Evolutionary conservation across 2,329 filamentous ascomycete genomes (phyloP).

Genomic region (Pestalotiopsis sp.): DNA sequence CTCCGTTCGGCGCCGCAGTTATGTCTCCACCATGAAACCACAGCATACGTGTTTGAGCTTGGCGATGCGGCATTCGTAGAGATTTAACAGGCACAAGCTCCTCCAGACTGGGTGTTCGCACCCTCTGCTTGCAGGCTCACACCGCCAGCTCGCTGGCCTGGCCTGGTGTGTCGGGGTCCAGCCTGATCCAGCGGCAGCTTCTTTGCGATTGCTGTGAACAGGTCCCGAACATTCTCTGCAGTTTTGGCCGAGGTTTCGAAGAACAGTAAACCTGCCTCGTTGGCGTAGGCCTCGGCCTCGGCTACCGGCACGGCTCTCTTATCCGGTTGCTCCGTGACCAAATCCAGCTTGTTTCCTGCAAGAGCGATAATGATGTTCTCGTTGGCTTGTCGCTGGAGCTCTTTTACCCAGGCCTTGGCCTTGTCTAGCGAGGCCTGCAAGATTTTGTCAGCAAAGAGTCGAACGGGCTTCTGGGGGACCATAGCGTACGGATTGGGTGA

Average conservation of each 20-base stretch:
- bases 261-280: conserved; percentile 91
- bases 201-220: conserved; percentile 97
- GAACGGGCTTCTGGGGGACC: conserved; percentile 4
- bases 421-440: conserved; percentile 91
- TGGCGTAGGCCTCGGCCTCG: conserved; percentile 93
- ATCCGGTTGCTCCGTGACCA: conserved; percentile 91
- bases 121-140: conserved; percentile 59
- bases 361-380: conserved; percentile 99
- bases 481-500: conserved; percentile 88
- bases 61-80: not conserved
- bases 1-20: not conserved
- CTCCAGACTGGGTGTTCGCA: conserved; percentile 58
- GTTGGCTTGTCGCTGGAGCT: conserved; percentile 97
- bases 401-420: conserved; percentile 99
- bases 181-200: conserved; percentile 96
- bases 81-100: conserved; percentile 59
- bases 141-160: conserved; percentile 58
- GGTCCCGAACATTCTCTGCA: conserved; percentile 89
- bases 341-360: conserved; percentile 95
- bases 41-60: not conserved
- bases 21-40: not conserved
- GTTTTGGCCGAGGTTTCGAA: conserved; percentile 99
- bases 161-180: conserved; percentile 83
- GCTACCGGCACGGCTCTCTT: conserved; percentile 89
- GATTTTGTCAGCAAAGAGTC: not conserved